Evolutionary conservation across 768 basidiomycete species (phyloP).

Genomic region (Trametes coccinea): DNA sequence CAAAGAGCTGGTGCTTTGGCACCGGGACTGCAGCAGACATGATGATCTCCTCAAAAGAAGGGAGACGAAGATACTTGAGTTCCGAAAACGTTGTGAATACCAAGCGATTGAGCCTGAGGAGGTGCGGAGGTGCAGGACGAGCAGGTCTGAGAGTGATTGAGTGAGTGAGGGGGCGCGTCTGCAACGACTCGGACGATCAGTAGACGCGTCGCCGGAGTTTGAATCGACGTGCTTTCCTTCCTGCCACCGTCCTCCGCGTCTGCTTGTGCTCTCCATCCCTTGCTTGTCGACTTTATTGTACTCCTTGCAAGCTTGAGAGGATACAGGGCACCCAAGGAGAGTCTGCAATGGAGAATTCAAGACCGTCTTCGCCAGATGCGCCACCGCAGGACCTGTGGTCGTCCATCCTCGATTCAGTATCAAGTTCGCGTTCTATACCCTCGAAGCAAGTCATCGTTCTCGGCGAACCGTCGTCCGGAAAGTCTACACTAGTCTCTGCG

Average conservation of each 20-base stretch:
- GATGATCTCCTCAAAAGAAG: conserved; percentile 27
- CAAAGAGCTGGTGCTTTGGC: conserved; percentile 65
- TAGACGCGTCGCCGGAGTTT: conserved; percentile 24
- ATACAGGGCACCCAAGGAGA: no score
- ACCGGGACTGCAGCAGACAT: conserved; percentile 49
- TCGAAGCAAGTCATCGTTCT: conserved; percentile 87
- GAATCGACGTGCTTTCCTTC: conserved; percentile 10
- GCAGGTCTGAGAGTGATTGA: no score
- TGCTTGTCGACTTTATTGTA: not conserved
- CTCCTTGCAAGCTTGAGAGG: not conserved
- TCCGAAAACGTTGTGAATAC: conserved; percentile 2
- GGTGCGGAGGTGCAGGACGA: not conserved
- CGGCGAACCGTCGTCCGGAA: conserved; percentile 77
- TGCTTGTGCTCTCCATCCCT: not conserved
- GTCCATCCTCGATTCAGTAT: conserved; percentile 87
- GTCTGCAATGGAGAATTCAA: conserved; percentile 42
- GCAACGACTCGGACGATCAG: not conserved
- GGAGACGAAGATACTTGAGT: not conserved
- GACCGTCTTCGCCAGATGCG: conserved; percentile 69
- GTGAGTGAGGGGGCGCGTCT: not conserved
- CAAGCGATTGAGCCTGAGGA: not conserved
- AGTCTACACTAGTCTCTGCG: conserved; percentile 71
- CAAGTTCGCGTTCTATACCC: conserved; percentile 75
- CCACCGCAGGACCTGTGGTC: conserved; percentile 89
- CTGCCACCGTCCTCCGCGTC: not conserved